phyloP scores from a whole-genome alignment of 768 basidiomycete genomes.

The Leccinum subgranulosum region DNA sequence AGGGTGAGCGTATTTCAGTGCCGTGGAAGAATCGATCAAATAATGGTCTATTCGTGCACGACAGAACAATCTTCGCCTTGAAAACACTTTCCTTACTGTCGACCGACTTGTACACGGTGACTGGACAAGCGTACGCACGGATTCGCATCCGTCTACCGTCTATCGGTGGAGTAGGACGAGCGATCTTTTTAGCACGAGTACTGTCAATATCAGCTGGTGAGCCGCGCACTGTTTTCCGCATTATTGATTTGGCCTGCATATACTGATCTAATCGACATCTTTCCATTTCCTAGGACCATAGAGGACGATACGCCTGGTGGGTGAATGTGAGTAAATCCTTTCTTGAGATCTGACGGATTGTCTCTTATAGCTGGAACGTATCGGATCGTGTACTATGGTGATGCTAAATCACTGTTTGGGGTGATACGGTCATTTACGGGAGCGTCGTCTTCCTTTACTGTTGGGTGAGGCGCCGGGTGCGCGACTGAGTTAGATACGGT shows the following conservation, averaged over 20 bases:
- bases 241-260: conserved; percentile 7
- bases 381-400: conserved; percentile 68
- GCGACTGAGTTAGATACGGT: neutral
- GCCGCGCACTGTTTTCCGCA: conserved; percentile 1
- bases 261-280: neutral
- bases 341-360: neutral
- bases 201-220: conserved; percentile 65
- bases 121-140: conserved; percentile 62
- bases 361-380: conserved; percentile 57
- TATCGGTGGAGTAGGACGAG: conserved; percentile 63
- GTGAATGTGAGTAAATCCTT: neutral
- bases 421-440: conserved; percentile 61
- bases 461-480: conserved; percentile 25
- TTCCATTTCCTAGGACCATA: conserved; percentile 46
- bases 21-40: neutral
- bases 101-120: conserved; percentile 46
- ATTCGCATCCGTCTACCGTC: conserved; percentile 76
- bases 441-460: conserved; percentile 57
- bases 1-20: conserved; percentile 43
- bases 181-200: conserved; percentile 51
- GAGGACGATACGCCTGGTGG: conserved; percentile 47
- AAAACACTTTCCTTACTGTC: conserved; percentile 68
- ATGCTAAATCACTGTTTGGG: conserved; percentile 69
- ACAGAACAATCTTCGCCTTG: conserved; percentile 75
- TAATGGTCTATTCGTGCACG: neutral